Conservation (phyloP, 1,139 yeast species). For the Geotrichum klebahnii region DNA sequence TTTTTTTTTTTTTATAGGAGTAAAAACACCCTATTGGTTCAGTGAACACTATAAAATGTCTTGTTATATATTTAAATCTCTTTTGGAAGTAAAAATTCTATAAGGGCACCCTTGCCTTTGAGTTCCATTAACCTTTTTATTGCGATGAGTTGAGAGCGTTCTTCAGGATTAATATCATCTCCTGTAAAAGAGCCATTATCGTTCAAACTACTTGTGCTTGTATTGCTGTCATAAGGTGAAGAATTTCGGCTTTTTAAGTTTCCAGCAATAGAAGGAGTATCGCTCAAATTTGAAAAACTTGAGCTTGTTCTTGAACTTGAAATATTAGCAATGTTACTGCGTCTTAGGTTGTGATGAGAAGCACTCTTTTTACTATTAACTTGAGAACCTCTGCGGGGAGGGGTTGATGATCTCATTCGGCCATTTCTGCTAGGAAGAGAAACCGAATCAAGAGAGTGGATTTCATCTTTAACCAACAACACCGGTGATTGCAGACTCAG, state of each 20-base stretch:
- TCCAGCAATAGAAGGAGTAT: neutral
- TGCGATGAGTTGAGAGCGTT: slow-evolving; percentile 51
- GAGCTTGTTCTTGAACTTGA: neutral
- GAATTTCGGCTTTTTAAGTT: neutral
- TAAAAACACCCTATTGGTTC: too few species aligned
- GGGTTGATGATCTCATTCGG: neutral
- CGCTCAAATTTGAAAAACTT: too few species aligned
- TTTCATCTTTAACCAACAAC: slow-evolving; percentile 2
- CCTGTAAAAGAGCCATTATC: slow-evolving; percentile 4
- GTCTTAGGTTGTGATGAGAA: neutral
- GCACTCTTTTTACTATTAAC: too few species aligned
- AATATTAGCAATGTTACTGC: neutral
- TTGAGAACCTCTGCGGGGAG: too few species aligned
- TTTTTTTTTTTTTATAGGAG: too few species aligned
- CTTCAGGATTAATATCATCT: slow-evolving; percentile 37
- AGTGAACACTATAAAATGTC: too few species aligned
- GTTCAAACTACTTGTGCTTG: too few species aligned
- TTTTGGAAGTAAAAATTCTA: slow-evolving; percentile 48
- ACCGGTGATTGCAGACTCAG: slow-evolving; percentile 23
- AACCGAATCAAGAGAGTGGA: too few species aligned
- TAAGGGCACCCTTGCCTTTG: slow-evolving; percentile 65
- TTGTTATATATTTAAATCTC: slow-evolving; percentile 8
- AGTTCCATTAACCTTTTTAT: slow-evolving; percentile 58
- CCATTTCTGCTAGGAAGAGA: too few species aligned
- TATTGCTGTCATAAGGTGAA: neutral